Evolutionary conservation across 2,329 filamentous ascomycete genomes (phyloP).

Genomic region (Botrytis cinerea): DNA sequence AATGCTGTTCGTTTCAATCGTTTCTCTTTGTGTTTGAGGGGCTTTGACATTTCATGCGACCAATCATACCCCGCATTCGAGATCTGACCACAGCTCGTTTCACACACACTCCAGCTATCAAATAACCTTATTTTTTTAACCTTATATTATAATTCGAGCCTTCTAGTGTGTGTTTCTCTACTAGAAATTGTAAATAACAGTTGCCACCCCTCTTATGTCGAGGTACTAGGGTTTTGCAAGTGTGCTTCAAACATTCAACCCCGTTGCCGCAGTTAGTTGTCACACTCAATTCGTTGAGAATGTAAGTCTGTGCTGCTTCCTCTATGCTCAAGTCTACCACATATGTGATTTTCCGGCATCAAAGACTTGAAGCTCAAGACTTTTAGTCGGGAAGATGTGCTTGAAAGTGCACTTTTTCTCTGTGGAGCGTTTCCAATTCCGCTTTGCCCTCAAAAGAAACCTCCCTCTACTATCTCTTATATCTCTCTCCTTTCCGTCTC

Average conservation of each 20-base stretch:
- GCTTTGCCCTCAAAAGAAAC: background rate
- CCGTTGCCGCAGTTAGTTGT: background rate
- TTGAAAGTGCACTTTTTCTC: background rate
- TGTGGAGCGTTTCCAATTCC: slow-evolving; percentile 10
- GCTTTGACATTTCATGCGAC: slow-evolving; percentile 15
- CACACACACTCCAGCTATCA: background rate
- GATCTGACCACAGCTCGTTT: slow-evolving; percentile 11
- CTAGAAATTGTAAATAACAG: background rate
- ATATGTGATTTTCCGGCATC: background rate
- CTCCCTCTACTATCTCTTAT: background rate
- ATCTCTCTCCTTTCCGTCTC: background rate
- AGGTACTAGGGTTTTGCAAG: background rate
- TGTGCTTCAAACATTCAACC: background rate
- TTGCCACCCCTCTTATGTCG: background rate
- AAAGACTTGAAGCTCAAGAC: background rate
- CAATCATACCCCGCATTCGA: slow-evolving; percentile 1
- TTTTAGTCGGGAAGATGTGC: background rate
- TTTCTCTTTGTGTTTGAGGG: slow-evolving; percentile 12
- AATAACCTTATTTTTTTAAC: slow-evolving; percentile 15
- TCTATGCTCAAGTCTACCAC: background rate
- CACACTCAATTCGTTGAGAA: background rate
- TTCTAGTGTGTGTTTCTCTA: background rate
- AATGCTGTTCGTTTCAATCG: slow-evolving; percentile 7
- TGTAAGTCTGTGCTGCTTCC: background rate
- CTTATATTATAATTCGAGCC: background rate